These are phyloP conservation scores for Panaeolus papilionaceus DNA, from an alignment of 768 basidiomycete species.

Conservation along the genomic window DNA sequence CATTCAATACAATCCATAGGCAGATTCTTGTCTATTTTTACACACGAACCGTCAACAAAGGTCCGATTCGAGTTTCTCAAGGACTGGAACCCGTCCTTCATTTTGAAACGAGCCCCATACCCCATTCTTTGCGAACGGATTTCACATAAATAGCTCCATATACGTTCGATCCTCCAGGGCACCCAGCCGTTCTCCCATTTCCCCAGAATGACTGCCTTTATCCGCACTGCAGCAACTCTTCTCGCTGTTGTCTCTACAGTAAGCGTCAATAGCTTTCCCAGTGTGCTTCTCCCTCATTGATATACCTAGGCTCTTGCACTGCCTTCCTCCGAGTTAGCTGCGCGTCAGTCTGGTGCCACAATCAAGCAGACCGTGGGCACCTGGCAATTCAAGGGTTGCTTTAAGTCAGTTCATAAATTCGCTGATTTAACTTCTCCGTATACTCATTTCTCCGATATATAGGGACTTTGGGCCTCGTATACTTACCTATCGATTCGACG, in stretches of 20 bases:
- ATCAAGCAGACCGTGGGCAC: neutral
- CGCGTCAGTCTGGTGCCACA: neutral
- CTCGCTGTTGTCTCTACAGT: neutral
- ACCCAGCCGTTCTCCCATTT: neutral
- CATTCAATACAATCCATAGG: neutral
- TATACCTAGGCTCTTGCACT: neutral
- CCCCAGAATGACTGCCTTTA: neutral
- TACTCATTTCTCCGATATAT: neutral
- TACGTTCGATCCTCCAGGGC: neutral
- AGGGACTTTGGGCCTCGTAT: slow-evolving; percentile 23
- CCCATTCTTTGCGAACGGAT: neutral
- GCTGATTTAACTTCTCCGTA: neutral
- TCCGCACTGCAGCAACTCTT: neutral
- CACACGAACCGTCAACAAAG: slow-evolving; percentile 5
- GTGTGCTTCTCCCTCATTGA: neutral
- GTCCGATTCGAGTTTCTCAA: neutral
- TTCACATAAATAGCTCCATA: neutral
- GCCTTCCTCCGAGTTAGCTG: neutral
- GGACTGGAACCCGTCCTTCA: neutral
- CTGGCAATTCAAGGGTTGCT: neutral
- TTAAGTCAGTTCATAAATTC: neutral
- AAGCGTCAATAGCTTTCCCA: neutral
- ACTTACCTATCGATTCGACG: slow-evolving; percentile 21
- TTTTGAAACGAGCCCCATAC: neutral
- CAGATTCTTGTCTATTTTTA: slow-evolving; percentile 10